These are phyloP conservation scores for Plasmodium gonderi DNA, from an alignment of 169 alveolate genomes.

Conservation along the genomic window DNA sequence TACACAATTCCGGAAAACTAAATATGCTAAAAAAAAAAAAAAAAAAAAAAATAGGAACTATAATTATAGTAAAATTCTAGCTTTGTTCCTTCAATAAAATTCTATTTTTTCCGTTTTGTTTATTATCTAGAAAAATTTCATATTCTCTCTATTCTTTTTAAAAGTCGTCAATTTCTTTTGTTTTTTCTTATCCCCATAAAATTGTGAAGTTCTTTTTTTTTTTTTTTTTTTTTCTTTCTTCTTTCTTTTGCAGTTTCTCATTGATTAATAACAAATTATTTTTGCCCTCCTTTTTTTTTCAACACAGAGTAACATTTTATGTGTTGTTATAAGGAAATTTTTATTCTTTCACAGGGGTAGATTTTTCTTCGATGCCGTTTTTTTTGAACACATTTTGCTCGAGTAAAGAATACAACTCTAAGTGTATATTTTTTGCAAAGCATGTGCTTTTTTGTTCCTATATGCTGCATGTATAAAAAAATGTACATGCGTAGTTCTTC, in stretches of 20 bases:
- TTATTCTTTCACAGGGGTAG: not conserved
- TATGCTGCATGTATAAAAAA: conserved; percentile 2
- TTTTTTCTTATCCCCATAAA: not conserved
- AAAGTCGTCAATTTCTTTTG: not conserved
- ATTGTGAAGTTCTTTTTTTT: not conserved
- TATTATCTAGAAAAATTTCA: not conserved
- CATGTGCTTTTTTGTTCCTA: not conserved
- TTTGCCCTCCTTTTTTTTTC: not conserved
- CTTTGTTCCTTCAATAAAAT: not conserved
- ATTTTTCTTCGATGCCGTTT: no score
- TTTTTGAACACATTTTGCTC: not conserved
- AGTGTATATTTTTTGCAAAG: not conserved
- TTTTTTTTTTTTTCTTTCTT: not conserved
- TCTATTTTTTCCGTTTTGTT: not conserved
- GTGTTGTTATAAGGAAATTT: not conserved
- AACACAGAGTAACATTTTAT: not conserved
- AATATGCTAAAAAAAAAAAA: not conserved
- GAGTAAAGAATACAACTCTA: not conserved
- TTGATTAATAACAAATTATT: not conserved
- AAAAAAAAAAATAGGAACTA: not conserved
- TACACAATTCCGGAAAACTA: no score
- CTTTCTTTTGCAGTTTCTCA: not conserved
- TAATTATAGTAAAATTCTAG: not conserved
- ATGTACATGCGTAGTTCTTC: not conserved
- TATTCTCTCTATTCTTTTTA: not conserved